phyloP scores from a whole-genome alignment of 805 yeast species.

The Wickerhamiella allomyrinae region DNA sequence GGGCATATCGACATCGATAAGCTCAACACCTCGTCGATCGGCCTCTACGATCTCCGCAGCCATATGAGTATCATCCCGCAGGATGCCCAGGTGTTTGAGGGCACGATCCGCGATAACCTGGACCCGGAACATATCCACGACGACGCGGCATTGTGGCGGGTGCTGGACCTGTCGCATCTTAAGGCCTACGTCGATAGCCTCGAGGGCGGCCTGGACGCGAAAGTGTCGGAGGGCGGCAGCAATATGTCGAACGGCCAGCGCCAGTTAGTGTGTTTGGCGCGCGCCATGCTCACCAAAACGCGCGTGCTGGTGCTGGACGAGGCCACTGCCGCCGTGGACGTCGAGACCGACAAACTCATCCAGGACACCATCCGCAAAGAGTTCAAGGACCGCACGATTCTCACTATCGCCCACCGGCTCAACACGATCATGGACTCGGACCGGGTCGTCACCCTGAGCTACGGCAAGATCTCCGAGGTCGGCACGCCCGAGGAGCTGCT shows the following conservation, averaged over 20 bases:
- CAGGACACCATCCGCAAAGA: slow-evolving; percentile 67
- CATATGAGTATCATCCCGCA: slow-evolving; percentile 80
- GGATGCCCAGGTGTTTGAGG: slow-evolving; percentile 85
- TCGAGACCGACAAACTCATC: slow-evolving; percentile 64
- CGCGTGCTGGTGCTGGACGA: slow-evolving; percentile 72
- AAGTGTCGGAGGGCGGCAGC: slow-evolving; percentile 63
- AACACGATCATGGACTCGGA: slow-evolving; percentile 82
- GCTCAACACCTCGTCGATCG: slow-evolving; percentile 49
- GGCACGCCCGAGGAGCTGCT: slow-evolving; percentile 59
- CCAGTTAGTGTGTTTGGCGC: slow-evolving; percentile 69
- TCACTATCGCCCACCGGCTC: slow-evolving; percentile 81
- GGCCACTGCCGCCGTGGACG: slow-evolving; percentile 84
- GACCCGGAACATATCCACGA: slow-evolving; percentile 61
- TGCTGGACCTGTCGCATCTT: slow-evolving; percentile 63
- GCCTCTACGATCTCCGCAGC: slow-evolving; percentile 64
- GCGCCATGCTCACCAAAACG: slow-evolving; percentile 65
- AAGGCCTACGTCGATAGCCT: slow-evolving; percentile 45
- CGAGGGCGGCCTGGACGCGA: slow-evolving; percentile 41
- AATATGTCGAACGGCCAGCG: slow-evolving; percentile 81
- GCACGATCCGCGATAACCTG: slow-evolving; percentile 68
- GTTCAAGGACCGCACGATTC: slow-evolving; percentile 61
- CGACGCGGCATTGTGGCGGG: slow-evolving; percentile 77
- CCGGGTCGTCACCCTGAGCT: slow-evolving; percentile 56
- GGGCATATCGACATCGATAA: slow-evolving; percentile 67
- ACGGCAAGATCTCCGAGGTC: slow-evolving; percentile 63